Evolutionary conservation across 352 stramenopile species (phyloP), one percentile per base, ranked within the genome.

Genomic region (Blastocystis sp.): DNA sequence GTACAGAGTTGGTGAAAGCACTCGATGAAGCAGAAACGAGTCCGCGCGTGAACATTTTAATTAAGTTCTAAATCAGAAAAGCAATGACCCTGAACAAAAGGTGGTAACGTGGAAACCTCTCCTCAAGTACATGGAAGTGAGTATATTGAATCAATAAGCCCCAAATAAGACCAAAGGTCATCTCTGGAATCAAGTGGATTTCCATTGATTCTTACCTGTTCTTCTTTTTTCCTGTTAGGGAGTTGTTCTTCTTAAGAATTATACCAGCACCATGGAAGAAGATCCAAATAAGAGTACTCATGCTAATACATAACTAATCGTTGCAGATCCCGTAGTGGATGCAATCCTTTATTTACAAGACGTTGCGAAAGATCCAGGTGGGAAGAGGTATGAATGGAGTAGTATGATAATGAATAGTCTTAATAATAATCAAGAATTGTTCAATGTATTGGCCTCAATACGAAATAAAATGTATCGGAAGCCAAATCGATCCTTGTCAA

Each of bases 21-120:
- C 53, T 84, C 35, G 73, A 68, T 42, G 73, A 84, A 58, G 73
- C 24, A 42, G 73, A 44, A 84, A 84, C 53, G 51, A 84, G 44
- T 84, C 53, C 73, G 51, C 73, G 73, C 35, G 73, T 68, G 73
- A 84, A 84, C 73, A 84, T 84, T 64, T 37, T 30, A 66, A 17
- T 84, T 53, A 33, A 84, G 42, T 69, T 68, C 68, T 44, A 66
- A 42, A 66, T 68, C 30, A n/a, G 42, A 84, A 84, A 66, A 37
- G 27, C 30, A 66, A 66, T 69, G 30, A 53, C 6, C 51, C 53
- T 66, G 54, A 84, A 13, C 73, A 51, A 54, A 68, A 48, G 33
- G 73, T 66, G 33, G 73, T 69, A 84, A 84, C 73, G 48, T 30
- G 53, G 73, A 84, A 84, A 66, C 73, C 33, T 35, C 24, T 35